Conservation (phyloP, 768 basidiomycete genomes). For the Podaxis mareebaensis region DNA sequence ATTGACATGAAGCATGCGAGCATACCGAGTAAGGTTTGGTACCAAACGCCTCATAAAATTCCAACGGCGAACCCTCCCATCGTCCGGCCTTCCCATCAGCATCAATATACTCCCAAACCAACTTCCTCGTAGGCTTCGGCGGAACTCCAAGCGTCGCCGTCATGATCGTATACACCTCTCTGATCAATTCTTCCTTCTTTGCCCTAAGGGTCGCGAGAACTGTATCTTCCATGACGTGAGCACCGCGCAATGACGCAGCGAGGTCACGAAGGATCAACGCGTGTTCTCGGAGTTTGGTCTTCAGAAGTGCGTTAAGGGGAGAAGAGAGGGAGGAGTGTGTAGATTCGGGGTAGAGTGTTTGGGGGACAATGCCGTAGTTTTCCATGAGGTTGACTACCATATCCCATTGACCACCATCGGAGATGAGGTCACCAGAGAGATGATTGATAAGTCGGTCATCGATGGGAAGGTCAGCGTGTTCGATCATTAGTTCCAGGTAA, state of each 20-base stretch:
- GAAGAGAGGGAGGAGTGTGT: constrained; percentile 74
- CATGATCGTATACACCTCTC: constrained; percentile 82
- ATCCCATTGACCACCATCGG: constrained; percentile 95
- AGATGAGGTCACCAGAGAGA: constrained; percentile 76
- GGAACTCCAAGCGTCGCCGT: constrained; percentile 87
- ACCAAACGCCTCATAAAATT: constrained; percentile 74
- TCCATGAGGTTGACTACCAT: constrained; percentile 67
- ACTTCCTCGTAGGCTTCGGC: constrained; percentile 66
- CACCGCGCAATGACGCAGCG: constrained; percentile 50
- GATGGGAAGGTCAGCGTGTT: constrained; percentile 75
- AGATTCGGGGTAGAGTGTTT: constrained; percentile 80
- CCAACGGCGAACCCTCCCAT: constrained; percentile 80
- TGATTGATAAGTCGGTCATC: constrained; percentile 83
- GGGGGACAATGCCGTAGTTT: constrained; percentile 88
- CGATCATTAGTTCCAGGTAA: constrained; percentile 85
- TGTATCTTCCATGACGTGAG: constrained; percentile 47
- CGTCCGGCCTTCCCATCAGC: constrained; percentile 69
- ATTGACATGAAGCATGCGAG: constrained; percentile 12
- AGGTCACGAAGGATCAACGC: constrained; percentile 77
- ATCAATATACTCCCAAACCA: constrained; percentile 90
- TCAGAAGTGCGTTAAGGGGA: constrained; percentile 77
- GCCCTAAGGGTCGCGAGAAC: constrained; percentile 60
- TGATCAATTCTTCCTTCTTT: constrained; percentile 84
- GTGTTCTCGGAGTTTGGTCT: constrained; percentile 90
- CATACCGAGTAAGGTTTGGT: constrained; percentile 56